Evolutionary conservation across 129 eudicot species (phyloP).

Genomic region (Oenanthe sinensis): DNA sequence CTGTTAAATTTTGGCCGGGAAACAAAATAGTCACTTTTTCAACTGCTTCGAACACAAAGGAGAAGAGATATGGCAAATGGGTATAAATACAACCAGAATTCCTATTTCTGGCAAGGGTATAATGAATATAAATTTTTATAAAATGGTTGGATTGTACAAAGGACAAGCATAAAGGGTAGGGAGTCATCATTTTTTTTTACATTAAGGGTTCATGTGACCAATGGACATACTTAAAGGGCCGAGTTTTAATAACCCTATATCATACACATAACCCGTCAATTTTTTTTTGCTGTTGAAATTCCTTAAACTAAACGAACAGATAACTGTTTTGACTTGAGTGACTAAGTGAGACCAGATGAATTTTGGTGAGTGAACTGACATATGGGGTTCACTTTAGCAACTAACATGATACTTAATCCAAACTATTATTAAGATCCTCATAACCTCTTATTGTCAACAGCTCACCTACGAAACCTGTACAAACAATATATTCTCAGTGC

Average conservation of each 20-base stretch:
- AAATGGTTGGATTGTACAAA: neutral
- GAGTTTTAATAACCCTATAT: neutral
- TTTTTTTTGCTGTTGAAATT: no score
- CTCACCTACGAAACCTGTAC: neutral
- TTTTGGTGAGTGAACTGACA: neutral
- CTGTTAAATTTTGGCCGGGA: no score
- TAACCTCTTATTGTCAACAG: neutral
- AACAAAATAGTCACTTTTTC: no score
- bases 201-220: neutral
- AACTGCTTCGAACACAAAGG: neutral
- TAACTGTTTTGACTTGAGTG: neutral
- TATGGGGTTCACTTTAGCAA: neutral
- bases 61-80: neutral
- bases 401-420: neutral
- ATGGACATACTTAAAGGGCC: neutral
- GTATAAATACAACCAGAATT: neutral
- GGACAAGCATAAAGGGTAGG: neutral
- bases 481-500: no score
- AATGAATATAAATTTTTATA: neutral
- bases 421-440: neutral
- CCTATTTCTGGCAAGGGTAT: neutral
- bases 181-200: neutral
- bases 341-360: neutral
- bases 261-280: neutral
- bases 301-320: neutral